phyloP scores from a whole-genome alignment of 345 rosid species.

The Microthlaspi erraticum region DNA sequence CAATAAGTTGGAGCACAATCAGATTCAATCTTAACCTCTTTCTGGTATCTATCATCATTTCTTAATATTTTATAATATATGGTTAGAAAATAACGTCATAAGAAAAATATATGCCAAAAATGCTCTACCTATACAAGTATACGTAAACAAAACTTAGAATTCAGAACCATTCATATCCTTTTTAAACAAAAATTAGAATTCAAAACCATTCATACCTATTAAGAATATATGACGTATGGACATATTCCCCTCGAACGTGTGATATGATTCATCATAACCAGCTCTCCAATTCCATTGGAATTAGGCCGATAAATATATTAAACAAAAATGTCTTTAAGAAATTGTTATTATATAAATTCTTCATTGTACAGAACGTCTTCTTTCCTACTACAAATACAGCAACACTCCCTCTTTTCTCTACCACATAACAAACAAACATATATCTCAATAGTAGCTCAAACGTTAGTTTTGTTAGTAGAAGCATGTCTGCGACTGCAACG shows the following conservation, averaged over 20 bases:
- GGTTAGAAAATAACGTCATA: slow-evolving; percentile 8
- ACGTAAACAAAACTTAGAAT: background rate
- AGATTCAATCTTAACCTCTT: slow-evolving; percentile 26
- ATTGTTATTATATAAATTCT: background rate
- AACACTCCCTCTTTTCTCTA: slow-evolving; percentile 6
- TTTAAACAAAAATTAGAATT: background rate
- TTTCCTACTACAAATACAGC: slow-evolving; percentile 28
- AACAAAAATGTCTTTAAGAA: background rate
- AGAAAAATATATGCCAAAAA: slow-evolving; percentile 18
- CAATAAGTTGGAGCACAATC: slow-evolving; percentile 37
- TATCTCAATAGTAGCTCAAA: background rate
- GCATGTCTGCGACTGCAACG: slow-evolving; percentile 32
- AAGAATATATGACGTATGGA: slow-evolving; percentile 29
- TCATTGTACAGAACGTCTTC: slow-evolving; percentile 1
- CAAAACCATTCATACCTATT: slow-evolving; percentile 7
- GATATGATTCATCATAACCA: slow-evolving; percentile 26
- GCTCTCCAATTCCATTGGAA: slow-evolving; percentile 29
- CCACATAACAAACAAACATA: slow-evolving; percentile 1
- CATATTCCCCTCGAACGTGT: slow-evolving; percentile 8
- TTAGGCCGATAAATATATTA: slow-evolving; percentile 32
- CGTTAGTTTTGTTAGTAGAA: slow-evolving; percentile 9
- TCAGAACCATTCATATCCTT: background rate
- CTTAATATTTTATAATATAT: background rate
- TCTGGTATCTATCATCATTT: slow-evolving; percentile 24
- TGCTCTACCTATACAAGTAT: background rate